phyloP scores from a whole-genome alignment of 495 filamentous ascomycete species.

The Talaromyces nanjingensis region DNA sequence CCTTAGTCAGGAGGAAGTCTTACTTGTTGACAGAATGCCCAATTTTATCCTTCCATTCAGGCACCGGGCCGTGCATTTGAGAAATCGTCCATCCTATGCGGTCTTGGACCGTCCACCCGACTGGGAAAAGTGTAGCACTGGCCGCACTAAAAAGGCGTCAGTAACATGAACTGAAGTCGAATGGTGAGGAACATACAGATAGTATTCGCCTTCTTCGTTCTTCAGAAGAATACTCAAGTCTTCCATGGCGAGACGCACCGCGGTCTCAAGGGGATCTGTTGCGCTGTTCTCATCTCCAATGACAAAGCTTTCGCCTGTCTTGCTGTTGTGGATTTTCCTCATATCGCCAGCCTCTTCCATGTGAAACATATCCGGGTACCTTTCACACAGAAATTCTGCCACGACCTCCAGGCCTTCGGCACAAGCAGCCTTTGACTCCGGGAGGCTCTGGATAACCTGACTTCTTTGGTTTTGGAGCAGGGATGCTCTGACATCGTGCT shows the following conservation, averaged over 20 bases:
- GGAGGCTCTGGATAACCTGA: slow-evolving; percentile 43
- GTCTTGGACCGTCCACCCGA: slow-evolving; percentile 48
- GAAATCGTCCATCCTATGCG: slow-evolving; percentile 49
- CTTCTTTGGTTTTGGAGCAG: slow-evolving; percentile 33
- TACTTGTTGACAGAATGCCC: slow-evolving; percentile 46
- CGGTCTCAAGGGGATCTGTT: slow-evolving; percentile 46
- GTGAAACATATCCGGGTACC: slow-evolving; percentile 41
- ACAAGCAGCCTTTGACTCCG: slow-evolving; percentile 43
- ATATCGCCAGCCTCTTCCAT: slow-evolving; percentile 22
- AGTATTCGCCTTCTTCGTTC: slow-evolving; percentile 41
- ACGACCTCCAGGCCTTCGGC: slow-evolving; percentile 45
- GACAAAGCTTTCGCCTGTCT: slow-evolving; percentile 42
- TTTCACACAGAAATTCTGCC: slow-evolving; percentile 40
- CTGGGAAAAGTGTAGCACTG: slow-evolving; percentile 51
- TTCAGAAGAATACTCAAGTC: slow-evolving; percentile 49
- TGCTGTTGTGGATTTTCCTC: slow-evolving; percentile 35
- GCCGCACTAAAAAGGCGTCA: slow-evolving; percentile 31
- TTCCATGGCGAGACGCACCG: slow-evolving; percentile 51
- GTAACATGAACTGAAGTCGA: neutral
- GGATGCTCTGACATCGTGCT: slow-evolving; percentile 36
- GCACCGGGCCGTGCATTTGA: slow-evolving; percentile 45
- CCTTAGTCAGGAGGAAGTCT: slow-evolving; percentile 8
- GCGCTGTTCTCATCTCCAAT: slow-evolving; percentile 24
- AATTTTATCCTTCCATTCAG: slow-evolving; percentile 47
- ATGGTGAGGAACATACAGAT: slow-evolving; percentile 32